Base-by-base conservation (phyloP, 148 eudicot genomes). In the Salicornia ramosissima region DNA sequence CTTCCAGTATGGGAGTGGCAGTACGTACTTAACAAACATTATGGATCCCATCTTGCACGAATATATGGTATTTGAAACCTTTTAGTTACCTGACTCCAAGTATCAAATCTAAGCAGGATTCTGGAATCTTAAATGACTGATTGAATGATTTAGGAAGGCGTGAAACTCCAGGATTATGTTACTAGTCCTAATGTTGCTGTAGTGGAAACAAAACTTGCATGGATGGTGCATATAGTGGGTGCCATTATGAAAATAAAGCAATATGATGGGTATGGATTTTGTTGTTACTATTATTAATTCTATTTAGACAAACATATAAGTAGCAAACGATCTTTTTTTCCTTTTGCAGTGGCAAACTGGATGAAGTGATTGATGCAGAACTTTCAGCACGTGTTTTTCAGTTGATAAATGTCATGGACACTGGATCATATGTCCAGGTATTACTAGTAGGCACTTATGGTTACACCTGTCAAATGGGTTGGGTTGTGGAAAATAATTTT, bases 161-260 rank as follows among this genome's bases (percentile, higher is more conserved):
- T 79, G 33, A 84, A 82, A 60, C 73, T 84, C 51, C 96, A 81
- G 76, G 80, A 80, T 64, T 72, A 61, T 61, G 74, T 71, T 51
- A 81, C 83, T 80, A 73, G 64, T n/a, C 80, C 70, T 69, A 83
- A 85, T 65, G 79, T 90, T 69, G 71, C 71, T 60, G 51, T 86
- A 8, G 70, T 87, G 71, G 98, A 94, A 75, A 84, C 86, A 59
- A 87, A 90, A 72, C 96, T 94, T 80, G 83, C 98, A 19, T 94
- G 97, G 98, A 82, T 94, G 74, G 92, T 90, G 65, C 97, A 94
- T 76, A 86, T 94, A 51, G 84, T 94, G 69, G 92, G 85, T 60
- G 82, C 97, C 33, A 83, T 88, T 72, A 57, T 94, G 28, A 90
- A 75, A 80, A 75, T 80, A 47, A 90, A 81, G 74, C 88, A 83